These are phyloP conservation scores for Amphibolis antarctica DNA, from an alignment of 106 monocot genomes.

Conservation along the genomic window DNA sequence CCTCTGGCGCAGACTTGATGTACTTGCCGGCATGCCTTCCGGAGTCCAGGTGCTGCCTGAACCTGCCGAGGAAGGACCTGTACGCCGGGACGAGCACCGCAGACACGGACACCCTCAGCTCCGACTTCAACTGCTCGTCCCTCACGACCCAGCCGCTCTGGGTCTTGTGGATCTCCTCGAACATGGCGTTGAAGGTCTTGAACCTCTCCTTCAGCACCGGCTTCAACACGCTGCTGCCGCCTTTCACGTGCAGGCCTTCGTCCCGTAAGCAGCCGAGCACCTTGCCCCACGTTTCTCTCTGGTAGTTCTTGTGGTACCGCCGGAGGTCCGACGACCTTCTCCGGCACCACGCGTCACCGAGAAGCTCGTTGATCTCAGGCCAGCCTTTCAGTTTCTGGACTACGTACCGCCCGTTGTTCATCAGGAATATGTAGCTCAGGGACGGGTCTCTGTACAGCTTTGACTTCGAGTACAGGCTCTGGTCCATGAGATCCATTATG, in stretches of 20 bases:
- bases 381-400: constrained; percentile 53
- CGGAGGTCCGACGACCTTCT: constrained; percentile 11
- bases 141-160: constrained; percentile 21
- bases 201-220: constrained; percentile 27
- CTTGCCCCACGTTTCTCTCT: constrained; percentile 24
- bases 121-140: constrained; percentile 27
- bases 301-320: constrained; percentile 28
- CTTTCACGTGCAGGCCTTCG: constrained; percentile 18
- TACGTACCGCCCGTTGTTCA: constrained; percentile 72
- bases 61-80: constrained; percentile 22
- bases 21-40: constrained; percentile 22
- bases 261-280: constrained; percentile 20
- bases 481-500: constrained; percentile 44
- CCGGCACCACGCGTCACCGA: constrained; percentile 24
- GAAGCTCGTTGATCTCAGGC: constrained; percentile 27
- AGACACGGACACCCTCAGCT: constrained; percentile 23
- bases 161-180: constrained; percentile 26
- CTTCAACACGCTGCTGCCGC: constrained; percentile 5
- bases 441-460: constrained; percentile 55
- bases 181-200: constrained; percentile 20
- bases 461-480: constrained; percentile 35
- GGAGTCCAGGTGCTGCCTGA: constrained; percentile 14
- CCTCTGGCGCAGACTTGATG: constrained; percentile 26
- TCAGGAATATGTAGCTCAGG: constrained; percentile 46
- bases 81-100: constrained; percentile 26